Evolutionary conservation across 139 green algal species (phyloP).

Genomic region (Tetradesmus lagerheimii): DNA sequence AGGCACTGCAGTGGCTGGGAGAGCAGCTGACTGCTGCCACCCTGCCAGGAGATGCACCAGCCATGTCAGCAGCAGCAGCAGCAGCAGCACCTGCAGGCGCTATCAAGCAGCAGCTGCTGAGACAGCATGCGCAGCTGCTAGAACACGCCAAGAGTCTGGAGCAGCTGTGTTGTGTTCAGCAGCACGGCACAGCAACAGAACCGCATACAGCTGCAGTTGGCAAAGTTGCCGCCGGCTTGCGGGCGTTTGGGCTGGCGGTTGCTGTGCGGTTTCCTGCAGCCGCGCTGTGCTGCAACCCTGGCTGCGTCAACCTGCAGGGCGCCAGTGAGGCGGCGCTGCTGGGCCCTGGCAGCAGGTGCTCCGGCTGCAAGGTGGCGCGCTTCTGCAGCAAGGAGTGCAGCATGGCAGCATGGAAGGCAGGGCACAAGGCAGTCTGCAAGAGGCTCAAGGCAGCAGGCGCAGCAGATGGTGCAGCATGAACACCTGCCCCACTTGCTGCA

Average conservation of each 20-base stretch:
- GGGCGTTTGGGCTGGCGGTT: neutral
- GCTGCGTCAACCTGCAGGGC: neutral
- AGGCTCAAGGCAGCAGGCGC: too few species aligned
- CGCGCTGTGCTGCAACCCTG: neutral
- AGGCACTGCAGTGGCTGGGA: neutral
- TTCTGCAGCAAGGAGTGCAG: too few species aligned
- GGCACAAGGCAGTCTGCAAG: too few species aligned
- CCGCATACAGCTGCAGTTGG: neutral
- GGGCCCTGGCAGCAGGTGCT: constrained; percentile 47
- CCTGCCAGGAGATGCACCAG: neutral
- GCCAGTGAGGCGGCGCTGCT: constrained; percentile 45
- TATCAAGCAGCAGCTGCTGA: too few species aligned
- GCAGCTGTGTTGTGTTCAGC: neutral
- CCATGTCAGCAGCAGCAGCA: neutral
- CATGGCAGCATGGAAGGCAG: too few species aligned
- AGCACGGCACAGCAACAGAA: neutral
- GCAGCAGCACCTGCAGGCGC: neutral
- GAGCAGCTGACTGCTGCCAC: neutral
- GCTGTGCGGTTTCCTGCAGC: neutral
- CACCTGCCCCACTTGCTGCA: too few species aligned
- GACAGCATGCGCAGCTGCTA: too few species aligned
- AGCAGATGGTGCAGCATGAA: too few species aligned
- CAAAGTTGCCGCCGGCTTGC: neutral
- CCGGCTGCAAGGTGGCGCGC: too few species aligned
- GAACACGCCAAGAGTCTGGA: neutral